Conservation (phyloP, 352 stramenopile genomes). For the Discostella stelligera region DNA sequence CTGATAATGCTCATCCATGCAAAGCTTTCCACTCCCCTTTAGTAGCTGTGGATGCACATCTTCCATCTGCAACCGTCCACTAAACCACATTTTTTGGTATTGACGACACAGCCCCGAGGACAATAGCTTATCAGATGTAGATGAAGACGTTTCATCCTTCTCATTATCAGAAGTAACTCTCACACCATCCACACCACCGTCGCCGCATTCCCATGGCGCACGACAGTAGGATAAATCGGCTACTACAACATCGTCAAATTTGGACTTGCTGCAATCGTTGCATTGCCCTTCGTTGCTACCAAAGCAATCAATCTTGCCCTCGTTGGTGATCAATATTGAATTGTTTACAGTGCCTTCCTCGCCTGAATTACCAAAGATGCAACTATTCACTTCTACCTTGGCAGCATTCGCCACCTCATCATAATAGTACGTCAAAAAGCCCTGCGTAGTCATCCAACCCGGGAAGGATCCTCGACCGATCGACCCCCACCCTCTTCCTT, state of each 20-base stretch:
- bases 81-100: conserved; percentile 40
- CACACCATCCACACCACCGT: background rate
- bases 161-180: background rate
- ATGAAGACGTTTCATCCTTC: background rate
- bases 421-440: conserved; percentile 49
- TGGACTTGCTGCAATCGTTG: conserved; percentile 42
- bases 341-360: conserved; percentile 7
- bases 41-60: conserved; percentile 47
- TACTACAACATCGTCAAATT: conserved; percentile 34
- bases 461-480: conserved; percentile 29
- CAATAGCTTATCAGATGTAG: conserved; percentile 24
- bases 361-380: conserved; percentile 39
- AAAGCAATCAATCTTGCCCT: conserved; percentile 32
- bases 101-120: conserved; percentile 33
- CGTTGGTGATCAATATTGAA: conserved; percentile 32
- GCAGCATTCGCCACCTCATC: conserved; percentile 39
- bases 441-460: conserved; percentile 47
- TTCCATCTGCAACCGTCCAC: conserved; percentile 49
- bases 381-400: conserved; percentile 47
- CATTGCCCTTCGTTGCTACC: conserved; percentile 22
- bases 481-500: conserved; percentile 26
- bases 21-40: conserved; percentile 39
- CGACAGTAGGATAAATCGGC: conserved; percentile 46
- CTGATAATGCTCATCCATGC: conserved; percentile 43
- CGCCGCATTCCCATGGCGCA: conserved; percentile 47